These are phyloP conservation scores for Annona squamosa DNA, from an alignment of 164 flowering plant species.

Conservation along the genomic window DNA sequence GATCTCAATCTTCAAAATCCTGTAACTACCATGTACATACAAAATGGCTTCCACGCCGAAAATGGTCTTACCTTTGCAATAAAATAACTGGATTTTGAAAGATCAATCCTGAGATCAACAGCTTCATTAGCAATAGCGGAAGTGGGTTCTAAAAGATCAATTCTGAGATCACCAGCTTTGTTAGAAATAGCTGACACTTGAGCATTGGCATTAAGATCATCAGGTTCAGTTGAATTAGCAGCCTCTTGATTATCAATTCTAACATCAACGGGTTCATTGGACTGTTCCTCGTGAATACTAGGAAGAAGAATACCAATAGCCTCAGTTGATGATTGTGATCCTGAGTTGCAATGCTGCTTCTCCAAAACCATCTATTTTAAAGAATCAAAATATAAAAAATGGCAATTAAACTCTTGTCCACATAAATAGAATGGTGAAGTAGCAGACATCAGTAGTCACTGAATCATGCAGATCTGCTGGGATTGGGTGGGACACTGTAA, in stretches of 20 bases:
- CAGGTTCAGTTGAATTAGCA: conserved; percentile 23
- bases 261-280: conserved; percentile 23
- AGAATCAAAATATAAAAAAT: conserved; percentile 9
- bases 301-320: conserved; percentile 24
- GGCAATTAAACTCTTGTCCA: background rate
- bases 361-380: conserved; percentile 40
- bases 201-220: conserved; percentile 17
- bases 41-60: background rate
- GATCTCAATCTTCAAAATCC: no score
- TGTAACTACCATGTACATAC: no score
- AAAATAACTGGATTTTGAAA: conserved; percentile 25
- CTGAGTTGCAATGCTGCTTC: conserved; percentile 37
- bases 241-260: background rate
- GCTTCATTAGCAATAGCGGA: conserved; percentile 19
- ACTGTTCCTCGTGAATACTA: conserved; percentile 15
- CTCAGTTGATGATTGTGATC: conserved; percentile 17
- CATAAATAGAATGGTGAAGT: background rate
- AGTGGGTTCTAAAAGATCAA: background rate
- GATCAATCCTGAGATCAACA: conserved; percentile 16
- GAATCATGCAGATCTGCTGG: background rate
- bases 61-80: conserved; percentile 52
- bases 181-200: conserved; percentile 28
- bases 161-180: conserved; percentile 10
- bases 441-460: background rate
- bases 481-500: background rate